phyloP scores from a whole-genome alignment of 2,329 filamentous ascomycete genomes.

The Basipetospora chlamydospora region DNA sequence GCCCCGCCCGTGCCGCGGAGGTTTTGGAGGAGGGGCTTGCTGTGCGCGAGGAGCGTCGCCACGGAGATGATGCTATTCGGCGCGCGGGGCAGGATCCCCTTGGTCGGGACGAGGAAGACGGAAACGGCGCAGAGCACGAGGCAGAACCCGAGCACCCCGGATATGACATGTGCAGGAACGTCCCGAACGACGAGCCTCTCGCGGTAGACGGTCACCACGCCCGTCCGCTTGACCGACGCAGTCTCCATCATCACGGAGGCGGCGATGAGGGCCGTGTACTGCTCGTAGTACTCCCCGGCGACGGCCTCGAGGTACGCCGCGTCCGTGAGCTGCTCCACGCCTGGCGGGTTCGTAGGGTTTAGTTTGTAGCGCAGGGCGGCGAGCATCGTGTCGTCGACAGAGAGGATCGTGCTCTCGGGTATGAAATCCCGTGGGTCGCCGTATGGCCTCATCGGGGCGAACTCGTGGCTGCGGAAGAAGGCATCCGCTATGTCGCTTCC shows the following conservation, averaged over 20 bases:
- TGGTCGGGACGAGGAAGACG: constrained; percentile 12
- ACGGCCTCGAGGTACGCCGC: constrained; percentile 13
- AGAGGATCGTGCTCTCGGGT: constrained; percentile 12
- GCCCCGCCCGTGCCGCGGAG: constrained; percentile 20
- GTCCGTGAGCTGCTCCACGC: constrained; percentile 13
- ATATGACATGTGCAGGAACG: constrained; percentile 18
- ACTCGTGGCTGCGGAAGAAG: constrained; percentile 4
- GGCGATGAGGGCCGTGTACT: constrained; percentile 20
- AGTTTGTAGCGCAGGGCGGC: constrained; percentile 16
- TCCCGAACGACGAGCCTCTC: constrained; percentile 17
- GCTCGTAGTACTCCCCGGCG: constrained; percentile 17
- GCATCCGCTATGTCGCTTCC: constrained; percentile 14
- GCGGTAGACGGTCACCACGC: constrained; percentile 13
- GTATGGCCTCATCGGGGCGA: not conserved
- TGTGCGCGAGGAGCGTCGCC: constrained; percentile 21
- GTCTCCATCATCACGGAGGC: constrained; percentile 16
- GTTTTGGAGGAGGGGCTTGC: constrained; percentile 18
- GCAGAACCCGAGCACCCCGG: constrained; percentile 14
- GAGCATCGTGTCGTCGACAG: constrained; percentile 18
- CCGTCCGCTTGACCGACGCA: constrained; percentile 9
- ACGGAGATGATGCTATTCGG: constrained; percentile 19
- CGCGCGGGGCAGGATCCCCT: constrained; percentile 20
- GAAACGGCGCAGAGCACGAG: constrained; percentile 11
- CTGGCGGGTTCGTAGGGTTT: constrained; percentile 10
- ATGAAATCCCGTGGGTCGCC: constrained; percentile 9